Evolutionary conservation across 2,329 filamentous ascomycete species (phyloP).

Genomic region (Neonectria hederae): DNA sequence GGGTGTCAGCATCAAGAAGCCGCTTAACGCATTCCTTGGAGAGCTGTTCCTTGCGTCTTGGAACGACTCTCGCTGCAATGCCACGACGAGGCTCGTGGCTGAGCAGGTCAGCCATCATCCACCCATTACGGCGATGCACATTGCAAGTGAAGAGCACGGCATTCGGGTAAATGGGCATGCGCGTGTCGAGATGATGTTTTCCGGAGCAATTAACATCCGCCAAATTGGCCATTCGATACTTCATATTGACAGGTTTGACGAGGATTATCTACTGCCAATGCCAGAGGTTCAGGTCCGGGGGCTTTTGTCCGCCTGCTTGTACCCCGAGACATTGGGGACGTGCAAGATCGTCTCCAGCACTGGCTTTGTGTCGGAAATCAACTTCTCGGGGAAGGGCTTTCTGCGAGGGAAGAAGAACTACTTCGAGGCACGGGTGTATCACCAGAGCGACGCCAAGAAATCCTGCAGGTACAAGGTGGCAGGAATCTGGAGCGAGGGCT

Average conservation of each 20-base stretch:
- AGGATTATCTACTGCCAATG: constrained; percentile 60
- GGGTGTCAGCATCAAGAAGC: constrained; percentile 61
- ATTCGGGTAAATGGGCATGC: constrained; percentile 62
- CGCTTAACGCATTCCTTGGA: constrained; percentile 62
- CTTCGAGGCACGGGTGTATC: constrained; percentile 56
- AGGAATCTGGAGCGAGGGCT: constrained; percentile 36
- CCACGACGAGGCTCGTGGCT: constrained; percentile 45
- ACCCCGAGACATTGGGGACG: constrained; percentile 58
- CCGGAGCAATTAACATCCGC: constrained; percentile 58
- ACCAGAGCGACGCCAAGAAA: constrained; percentile 45
- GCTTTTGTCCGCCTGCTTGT: constrained; percentile 57
- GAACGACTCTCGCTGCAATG: constrained; percentile 39
- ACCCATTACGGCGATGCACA: constrained; percentile 63
- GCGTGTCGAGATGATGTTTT: constrained; percentile 62
- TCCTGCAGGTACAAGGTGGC: constrained; percentile 22
- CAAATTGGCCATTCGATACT: constrained; percentile 61
- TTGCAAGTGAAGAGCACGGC: constrained; percentile 53
- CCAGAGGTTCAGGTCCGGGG: constrained; percentile 60
- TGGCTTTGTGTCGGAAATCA: constrained; percentile 57
- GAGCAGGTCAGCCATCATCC: constrained; percentile 65
- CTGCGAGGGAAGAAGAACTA: constrained; percentile 50
- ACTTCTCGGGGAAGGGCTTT: constrained; percentile 58
- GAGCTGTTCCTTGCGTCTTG: constrained; percentile 59
- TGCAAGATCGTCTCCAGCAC: constrained; percentile 57
- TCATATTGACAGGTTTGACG: constrained; percentile 58